A percentile compares a stretch with the other conserved stretches of the same genome.
Conservation (phyloP, 179 eudicot species). For the Spinacia oleracea region DNA sequence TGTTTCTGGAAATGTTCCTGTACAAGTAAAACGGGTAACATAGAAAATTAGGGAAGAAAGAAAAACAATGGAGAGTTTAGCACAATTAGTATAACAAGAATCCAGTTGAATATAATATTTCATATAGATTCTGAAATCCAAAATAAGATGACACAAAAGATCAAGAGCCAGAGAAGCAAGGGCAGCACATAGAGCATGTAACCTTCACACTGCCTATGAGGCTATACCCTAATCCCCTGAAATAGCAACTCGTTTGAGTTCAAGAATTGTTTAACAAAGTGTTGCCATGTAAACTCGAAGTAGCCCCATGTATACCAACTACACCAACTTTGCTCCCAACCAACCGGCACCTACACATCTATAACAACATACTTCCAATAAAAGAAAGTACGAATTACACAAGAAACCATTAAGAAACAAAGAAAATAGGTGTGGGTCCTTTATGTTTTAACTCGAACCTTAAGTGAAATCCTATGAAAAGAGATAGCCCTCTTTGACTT, state of each 20-base stretch:
- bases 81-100: neutral
- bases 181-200: neutral
- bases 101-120: neutral
- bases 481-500: too few relatives aligned
- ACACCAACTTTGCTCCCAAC: neutral
- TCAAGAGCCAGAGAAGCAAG: neutral
- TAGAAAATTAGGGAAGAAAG: neutral
- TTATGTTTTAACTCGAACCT: neutral
- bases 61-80: neutral
- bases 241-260: neutral
- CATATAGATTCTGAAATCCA: neutral
- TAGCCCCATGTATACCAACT: neutral
- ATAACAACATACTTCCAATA: neutral
- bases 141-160: neutral
- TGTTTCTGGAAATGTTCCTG: constrained; percentile 86
- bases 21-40: neutral
- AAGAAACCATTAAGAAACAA: neutral
- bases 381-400: neutral
- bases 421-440: neutral
- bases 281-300: neutral
- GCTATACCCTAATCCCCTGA: too few relatives aligned
- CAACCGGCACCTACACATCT: neutral
- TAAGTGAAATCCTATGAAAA: neutral
- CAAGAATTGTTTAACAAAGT: too few relatives aligned
- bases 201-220: neutral